phyloP scores from a whole-genome alignment of 371 early-diverging fungal species.

The Rhizopus sp. region DNA sequence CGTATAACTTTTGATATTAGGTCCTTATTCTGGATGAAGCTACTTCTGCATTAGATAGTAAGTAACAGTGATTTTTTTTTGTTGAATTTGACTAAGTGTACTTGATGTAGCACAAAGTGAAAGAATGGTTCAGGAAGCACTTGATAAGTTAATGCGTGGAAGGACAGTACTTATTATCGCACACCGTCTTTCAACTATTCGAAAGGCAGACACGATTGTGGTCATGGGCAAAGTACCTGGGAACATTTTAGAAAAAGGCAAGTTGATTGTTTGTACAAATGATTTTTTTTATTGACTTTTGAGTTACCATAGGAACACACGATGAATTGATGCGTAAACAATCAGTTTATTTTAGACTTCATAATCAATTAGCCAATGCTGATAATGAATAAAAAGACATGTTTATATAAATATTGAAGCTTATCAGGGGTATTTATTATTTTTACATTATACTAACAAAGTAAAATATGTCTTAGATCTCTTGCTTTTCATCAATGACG shows the following conservation, averaged over 20 bases:
- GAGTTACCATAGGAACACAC: slow-evolving; percentile 45
- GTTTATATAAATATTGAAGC: background rate
- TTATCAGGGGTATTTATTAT: background rate
- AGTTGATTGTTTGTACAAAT: background rate
- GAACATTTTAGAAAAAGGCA: slow-evolving; percentile 65
- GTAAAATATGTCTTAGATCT: background rate
- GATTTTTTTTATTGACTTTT: background rate
- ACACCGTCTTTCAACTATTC: slow-evolving; percentile 74
- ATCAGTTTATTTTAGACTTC: slow-evolving; percentile 54
- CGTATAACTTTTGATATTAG: slow-evolving; percentile 16
- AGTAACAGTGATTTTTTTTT: slow-evolving; percentile 7
- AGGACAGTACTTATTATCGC: slow-evolving; percentile 81
- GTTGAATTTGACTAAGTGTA: background rate
- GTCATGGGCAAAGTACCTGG: slow-evolving; percentile 67
- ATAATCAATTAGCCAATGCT: slow-evolving; percentile 40
- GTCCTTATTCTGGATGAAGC: slow-evolving; percentile 82
- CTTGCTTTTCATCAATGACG: background rate
- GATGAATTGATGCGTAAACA: slow-evolving; percentile 52
- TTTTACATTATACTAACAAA: background rate
- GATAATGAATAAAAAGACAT: slow-evolving; percentile 7
- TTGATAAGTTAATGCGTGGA: slow-evolving; percentile 66
- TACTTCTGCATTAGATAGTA: slow-evolving; percentile 65
- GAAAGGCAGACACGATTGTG: slow-evolving; percentile 69
- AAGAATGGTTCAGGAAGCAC: slow-evolving; percentile 66
- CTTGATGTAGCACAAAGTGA: slow-evolving; percentile 62